A percentile compares a stretch with the other conserved stretches of the same genome.
Evolutionary conservation across 345 rosid genomes (phyloP).

Genomic region (Sonneratia caseolaris): DNA sequence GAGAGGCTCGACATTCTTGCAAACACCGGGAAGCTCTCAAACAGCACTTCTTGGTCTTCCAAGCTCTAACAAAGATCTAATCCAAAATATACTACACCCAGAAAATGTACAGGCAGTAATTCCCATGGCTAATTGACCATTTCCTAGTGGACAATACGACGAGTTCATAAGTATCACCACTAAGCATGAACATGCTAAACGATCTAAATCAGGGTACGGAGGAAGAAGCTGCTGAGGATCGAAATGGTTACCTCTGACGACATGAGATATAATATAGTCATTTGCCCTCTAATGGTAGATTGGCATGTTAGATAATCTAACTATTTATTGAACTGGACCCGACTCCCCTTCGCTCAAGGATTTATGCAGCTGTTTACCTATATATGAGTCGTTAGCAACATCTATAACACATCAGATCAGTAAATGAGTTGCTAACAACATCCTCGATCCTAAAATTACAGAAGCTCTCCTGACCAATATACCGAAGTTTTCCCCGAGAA

Average conservation of each 20-base stretch:
- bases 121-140: background rate
- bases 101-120: background rate
- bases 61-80: background rate
- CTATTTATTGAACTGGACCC: background rate
- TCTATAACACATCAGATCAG: background rate
- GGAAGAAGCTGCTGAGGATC: background rate
- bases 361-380: background rate
- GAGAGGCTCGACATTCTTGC: background rate
- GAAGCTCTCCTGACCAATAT: background rate
- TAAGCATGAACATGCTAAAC: background rate
- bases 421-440: background rate
- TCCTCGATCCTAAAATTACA: background rate
- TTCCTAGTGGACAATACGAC: background rate
- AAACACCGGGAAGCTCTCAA: background rate
- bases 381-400: background rate
- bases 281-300: background rate
- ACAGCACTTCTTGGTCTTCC: background rate
- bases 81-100: background rate
- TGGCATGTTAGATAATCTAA: background rate
- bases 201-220: background rate
- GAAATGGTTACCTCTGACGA: background rate
- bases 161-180: too few species aligned
- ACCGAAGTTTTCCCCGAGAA: too few species aligned
- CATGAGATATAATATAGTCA: background rate
- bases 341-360: background rate